phyloP scores from a whole-genome alignment of 768 basidiomycete genomes.

The Pleurotus pulmonarius region DNA sequence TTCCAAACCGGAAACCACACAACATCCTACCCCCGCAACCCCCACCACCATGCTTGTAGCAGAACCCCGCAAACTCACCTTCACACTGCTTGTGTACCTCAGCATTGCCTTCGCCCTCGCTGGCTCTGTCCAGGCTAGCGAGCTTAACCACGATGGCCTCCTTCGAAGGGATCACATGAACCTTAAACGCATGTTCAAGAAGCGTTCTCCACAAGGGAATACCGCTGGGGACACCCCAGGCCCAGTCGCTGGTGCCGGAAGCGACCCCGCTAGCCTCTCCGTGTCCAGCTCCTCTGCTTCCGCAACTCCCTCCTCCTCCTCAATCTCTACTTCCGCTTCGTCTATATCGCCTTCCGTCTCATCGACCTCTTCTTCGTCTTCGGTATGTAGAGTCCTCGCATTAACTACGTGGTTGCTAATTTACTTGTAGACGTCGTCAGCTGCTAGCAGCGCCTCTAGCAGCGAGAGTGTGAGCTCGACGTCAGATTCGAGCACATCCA shows the following conservation, averaged over 20 bases:
- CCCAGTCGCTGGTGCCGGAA: conserved; percentile 30
- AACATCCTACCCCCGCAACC: not conserved
- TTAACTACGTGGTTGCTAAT: conserved; percentile 5
- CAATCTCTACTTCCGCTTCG: conserved; percentile 5
- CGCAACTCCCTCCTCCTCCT: conserved; percentile 5
- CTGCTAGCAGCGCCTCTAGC: conserved; percentile 10
- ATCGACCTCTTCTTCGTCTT: conserved; percentile 10
- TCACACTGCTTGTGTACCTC: conserved; percentile 64
- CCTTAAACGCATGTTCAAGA: conserved; percentile 67
- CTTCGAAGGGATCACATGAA: conserved; percentile 53
- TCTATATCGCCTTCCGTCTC: conserved; percentile 10
- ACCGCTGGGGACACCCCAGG: conserved; percentile 13
- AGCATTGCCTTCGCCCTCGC: conserved; percentile 49
- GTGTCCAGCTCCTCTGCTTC: conserved; percentile 1
- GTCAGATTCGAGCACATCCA: conserved; percentile 4
- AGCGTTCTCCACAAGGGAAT: conserved; percentile 38
- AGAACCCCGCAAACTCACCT: conserved; percentile 38
- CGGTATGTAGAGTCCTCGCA: conserved; percentile 8
- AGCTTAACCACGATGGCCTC: conserved; percentile 24
- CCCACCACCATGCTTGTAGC: conserved; percentile 45
- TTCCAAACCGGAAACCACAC: conserved; percentile 4
- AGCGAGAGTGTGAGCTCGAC: not conserved
- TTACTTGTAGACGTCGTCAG: conserved; percentile 1
- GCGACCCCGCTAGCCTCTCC: conserved; percentile 16
- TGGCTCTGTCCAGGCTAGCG: conserved; percentile 42